phyloP scores from a whole-genome alignment of 441 rosid species.

The Erodium texanum region DNA sequence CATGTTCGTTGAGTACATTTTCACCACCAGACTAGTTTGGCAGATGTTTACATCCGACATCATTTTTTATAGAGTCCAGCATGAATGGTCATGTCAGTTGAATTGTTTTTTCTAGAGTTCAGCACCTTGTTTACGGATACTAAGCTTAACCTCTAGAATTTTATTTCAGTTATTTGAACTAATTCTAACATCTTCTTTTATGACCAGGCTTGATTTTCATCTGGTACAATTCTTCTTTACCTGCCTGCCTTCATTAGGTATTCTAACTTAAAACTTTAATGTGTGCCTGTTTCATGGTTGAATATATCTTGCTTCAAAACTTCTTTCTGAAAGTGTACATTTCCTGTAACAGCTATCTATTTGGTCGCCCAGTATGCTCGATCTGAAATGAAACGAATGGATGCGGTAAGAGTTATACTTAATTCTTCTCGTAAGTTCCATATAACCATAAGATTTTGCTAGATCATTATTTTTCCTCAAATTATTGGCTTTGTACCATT shows the following conservation, averaged over 20 bases:
- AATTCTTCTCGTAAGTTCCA: slow-evolving; percentile 1
- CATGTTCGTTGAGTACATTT: not conserved
- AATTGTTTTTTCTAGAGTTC: not conserved
- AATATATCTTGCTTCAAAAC: slow-evolving; percentile 16
- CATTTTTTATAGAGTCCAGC: not conserved
- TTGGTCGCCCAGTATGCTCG: slow-evolving; percentile 81
- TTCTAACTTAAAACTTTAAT: slow-evolving; percentile 16
- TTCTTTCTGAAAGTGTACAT: slow-evolving; percentile 21
- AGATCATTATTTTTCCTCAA: not conserved
- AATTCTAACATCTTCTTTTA: slow-evolving; percentile 17
- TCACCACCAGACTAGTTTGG: not conserved
- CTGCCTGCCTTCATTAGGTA: slow-evolving; percentile 91
- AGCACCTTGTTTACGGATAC: not conserved
- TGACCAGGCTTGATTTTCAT: slow-evolving; percentile 80
- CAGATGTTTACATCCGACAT: not conserved
- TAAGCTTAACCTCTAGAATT: not conserved
- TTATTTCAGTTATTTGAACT: slow-evolving; percentile 13
- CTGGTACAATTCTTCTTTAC: slow-evolving; percentile 83
- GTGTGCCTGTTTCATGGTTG: slow-evolving; percentile 13
- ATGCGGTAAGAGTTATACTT: slow-evolving; percentile 38
- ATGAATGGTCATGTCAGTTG: not conserved
- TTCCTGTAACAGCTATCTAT: slow-evolving; percentile 56
- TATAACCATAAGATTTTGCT: not conserved
- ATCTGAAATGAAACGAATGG: slow-evolving; percentile 67
- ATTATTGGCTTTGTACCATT: not conserved